Conservation (phyloP, 2,329 filamentous ascomycete species). For the Cercospora beticola region DNA sequence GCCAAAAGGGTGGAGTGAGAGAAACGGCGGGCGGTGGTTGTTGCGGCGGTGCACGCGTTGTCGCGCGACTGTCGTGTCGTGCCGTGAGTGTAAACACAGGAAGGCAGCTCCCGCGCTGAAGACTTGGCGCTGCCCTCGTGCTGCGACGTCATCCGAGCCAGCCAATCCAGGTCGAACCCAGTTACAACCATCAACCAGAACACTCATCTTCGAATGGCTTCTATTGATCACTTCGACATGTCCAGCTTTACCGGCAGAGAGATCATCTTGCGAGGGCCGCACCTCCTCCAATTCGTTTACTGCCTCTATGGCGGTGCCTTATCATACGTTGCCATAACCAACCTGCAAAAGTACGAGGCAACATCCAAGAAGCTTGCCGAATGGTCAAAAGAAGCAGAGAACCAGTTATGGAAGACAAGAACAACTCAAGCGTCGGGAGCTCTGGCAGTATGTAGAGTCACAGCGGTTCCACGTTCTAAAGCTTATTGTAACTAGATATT, state of each 20-base stretch:
- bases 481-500: constrained; percentile 31
- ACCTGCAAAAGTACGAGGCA: constrained; percentile 48
- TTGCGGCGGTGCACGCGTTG: constrained; percentile 3
- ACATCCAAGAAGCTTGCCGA: constrained; percentile 47
- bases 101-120: too few species aligned
- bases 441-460: constrained; percentile 36
- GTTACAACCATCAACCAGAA: neutral
- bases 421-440: constrained; percentile 46
- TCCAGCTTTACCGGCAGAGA: constrained; percentile 12
- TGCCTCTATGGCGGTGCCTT: constrained; percentile 46
- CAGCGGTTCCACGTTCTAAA: neutral
- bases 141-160: neutral
- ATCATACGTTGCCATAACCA: constrained; percentile 46
- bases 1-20: constrained; percentile 4
- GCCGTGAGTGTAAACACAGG: constrained; percentile 4
- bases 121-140: too few species aligned
- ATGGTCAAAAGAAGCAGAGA: constrained; percentile 45
- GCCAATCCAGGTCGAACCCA: neutral
- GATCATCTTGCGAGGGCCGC: constrained; percentile 33
- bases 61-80: neutral
- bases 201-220: neutral
- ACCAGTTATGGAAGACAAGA: constrained; percentile 47
- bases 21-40: constrained; percentile 4
- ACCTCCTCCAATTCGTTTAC: constrained; percentile 44
- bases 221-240: constrained; percentile 11